Evolutionary conservation across 768 basidiomycete species (phyloP).

Genomic region (Agaricus sinodeliciosus): DNA sequence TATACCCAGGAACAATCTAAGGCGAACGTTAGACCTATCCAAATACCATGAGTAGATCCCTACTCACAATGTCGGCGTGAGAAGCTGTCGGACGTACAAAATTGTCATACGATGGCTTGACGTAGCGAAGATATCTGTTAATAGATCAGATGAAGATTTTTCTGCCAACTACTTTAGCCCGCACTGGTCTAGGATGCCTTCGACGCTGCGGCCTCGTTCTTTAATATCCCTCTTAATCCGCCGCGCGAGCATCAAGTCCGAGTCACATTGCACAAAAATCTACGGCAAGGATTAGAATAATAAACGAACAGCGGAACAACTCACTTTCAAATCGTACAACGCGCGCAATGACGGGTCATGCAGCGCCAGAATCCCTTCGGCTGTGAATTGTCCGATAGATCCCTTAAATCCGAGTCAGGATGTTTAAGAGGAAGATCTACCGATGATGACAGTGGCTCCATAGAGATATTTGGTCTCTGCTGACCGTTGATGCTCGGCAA

Average conservation of each 20-base stretch:
- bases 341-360: slow-evolving; percentile 72
- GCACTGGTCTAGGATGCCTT: slow-evolving; percentile 86
- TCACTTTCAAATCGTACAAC: slow-evolving; percentile 88
- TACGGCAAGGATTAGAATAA: slow-evolving; percentile 17
- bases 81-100: slow-evolving; percentile 86
- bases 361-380: slow-evolving; percentile 90
- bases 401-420: neutral
- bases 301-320: neutral
- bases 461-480: slow-evolving; percentile 83
- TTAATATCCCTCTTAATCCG: slow-evolving; percentile 82
- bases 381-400: slow-evolving; percentile 24
- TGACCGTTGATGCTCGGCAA: slow-evolving; percentile 79
- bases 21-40: neutral
- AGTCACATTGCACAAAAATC: slow-evolving; percentile 91
- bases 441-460: slow-evolving; percentile 88
- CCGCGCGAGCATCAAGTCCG: slow-evolving; percentile 95
- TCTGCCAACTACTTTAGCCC: slow-evolving; percentile 14
- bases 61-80: slow-evolving; percentile 79
- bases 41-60: slow-evolving; percentile 1
- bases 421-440: slow-evolving; percentile 24
- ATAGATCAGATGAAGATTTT: neutral
- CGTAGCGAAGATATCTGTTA: slow-evolving; percentile 81
- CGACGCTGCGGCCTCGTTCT: slow-evolving; percentile 81
- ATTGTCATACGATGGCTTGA: slow-evolving; percentile 92
- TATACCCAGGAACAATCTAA: slow-evolving; percentile 92